phyloP scores from a whole-genome alignment of 2,329 filamentous ascomycete genomes.

The Aspergillus calidoustus region DNA sequence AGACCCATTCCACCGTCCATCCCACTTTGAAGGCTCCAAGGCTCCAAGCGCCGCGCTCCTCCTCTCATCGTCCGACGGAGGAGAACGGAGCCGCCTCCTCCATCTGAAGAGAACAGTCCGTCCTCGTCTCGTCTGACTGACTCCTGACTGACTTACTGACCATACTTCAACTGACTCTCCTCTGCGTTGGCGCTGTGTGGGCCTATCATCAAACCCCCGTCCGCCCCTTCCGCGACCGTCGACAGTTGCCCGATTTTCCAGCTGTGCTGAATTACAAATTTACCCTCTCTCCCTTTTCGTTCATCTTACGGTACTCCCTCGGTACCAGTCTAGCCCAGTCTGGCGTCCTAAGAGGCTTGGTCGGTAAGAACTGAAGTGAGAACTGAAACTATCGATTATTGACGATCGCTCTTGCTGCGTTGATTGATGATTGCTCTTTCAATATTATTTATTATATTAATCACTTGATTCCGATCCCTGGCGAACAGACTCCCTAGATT shows the following conservation, averaged over 20 bases:
- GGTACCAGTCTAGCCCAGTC: not conserved
- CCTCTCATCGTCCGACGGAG: no score
- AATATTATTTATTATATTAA: no score
- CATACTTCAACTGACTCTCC: not conserved
- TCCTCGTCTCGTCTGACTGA: not conserved
- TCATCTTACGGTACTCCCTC: not conserved
- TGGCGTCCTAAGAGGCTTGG: no score
- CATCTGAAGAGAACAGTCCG: not conserved
- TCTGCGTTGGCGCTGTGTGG: conserved; percentile 13
- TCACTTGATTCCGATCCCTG: no score
- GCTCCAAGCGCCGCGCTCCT: not conserved
- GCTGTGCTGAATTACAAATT: not conserved
- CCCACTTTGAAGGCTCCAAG: not conserved
- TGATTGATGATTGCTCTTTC: not conserved
- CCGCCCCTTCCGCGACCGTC: not conserved
- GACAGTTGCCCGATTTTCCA: no score
- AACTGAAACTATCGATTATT: not conserved
- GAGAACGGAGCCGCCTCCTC: no score
- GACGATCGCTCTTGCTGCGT: not conserved
- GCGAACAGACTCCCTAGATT: not conserved
- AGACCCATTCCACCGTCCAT: not conserved
- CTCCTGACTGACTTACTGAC: not conserved
- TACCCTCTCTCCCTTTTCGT: not conserved
- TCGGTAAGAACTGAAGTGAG: not conserved
- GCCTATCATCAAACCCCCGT: conserved; percentile 9